These are phyloP conservation scores for Rhodomyrtus tomentosa DNA, from an alignment of 345 rosid species.

Conservation along the genomic window DNA sequence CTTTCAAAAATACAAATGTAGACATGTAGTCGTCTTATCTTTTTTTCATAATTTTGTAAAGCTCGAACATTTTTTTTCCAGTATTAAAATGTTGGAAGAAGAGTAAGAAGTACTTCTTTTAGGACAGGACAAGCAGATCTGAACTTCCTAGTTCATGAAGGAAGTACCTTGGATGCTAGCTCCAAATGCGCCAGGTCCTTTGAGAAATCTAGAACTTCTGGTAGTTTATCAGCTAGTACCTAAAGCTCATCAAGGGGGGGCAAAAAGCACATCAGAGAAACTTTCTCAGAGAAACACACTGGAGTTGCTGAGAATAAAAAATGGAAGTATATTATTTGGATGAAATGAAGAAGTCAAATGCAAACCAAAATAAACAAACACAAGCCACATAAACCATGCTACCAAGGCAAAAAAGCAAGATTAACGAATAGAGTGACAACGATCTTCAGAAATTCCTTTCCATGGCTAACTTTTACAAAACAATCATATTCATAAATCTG, in stretches of 20 bases:
- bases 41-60: background rate
- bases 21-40: background rate
- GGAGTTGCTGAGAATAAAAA: background rate
- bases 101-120: background rate
- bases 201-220: conserved; percentile 76
- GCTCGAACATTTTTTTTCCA: background rate
- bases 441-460: background rate
- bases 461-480: background rate
- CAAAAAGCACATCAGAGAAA: background rate
- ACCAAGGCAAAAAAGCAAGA: background rate
- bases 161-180: conserved; percentile 62
- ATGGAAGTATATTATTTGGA: background rate
- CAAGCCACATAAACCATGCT: background rate
- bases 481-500: background rate
- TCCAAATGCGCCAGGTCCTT: conserved; percentile 56
- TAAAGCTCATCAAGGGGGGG: conserved; percentile 23
- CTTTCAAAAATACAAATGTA: background rate
- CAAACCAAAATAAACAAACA: background rate
- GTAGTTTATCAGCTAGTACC: conserved; percentile 84
- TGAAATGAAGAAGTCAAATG: background rate
- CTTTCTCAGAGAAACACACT: background rate
- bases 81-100: background rate
- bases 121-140: background rate
- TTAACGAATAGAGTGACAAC: background rate
- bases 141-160: background rate